These are phyloP conservation scores for Chlorociboria aeruginascens DNA, from an alignment of 495 filamentous ascomycete genomes.

Conservation along the genomic window DNA sequence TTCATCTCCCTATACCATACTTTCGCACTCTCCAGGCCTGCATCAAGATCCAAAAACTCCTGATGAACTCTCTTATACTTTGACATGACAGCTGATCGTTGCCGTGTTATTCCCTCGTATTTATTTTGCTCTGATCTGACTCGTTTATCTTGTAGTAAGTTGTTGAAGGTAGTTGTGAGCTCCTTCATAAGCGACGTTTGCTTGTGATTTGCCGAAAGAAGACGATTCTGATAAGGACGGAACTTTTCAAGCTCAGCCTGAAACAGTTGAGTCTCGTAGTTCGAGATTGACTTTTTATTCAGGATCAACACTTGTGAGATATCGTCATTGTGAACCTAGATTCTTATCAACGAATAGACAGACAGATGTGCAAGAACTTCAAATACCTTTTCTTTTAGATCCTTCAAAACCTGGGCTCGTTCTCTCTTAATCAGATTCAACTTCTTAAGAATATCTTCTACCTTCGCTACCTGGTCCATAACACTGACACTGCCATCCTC, in stretches of 20 bases:
- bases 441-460: slow-evolving; percentile 87
- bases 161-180: slow-evolving; percentile 75
- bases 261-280: slow-evolving; percentile 82
- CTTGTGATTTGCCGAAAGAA: slow-evolving; percentile 88
- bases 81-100: slow-evolving; percentile 66
- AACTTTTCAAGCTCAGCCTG: slow-evolving; percentile 94
- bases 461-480: slow-evolving; percentile 74
- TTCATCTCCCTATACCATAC: slow-evolving; percentile 93
- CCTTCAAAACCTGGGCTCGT: slow-evolving; percentile 81
- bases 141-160: slow-evolving; percentile 85
- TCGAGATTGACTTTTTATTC: slow-evolving; percentile 89
- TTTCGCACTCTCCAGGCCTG: slow-evolving; percentile 73
- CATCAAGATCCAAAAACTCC: slow-evolving; percentile 81
- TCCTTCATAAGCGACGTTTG: slow-evolving; percentile 92
- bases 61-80: slow-evolving; percentile 90
- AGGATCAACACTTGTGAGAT: slow-evolving; percentile 94
- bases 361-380: neutral
- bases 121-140: slow-evolving; percentile 89
- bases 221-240: slow-evolving; percentile 78
- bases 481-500: slow-evolving; percentile 69
- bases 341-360: slow-evolving; percentile 19
- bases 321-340: slow-evolving; percentile 84
- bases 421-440: slow-evolving; percentile 86
- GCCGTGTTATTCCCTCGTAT: slow-evolving; percentile 78
- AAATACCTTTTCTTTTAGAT: slow-evolving; percentile 89